phyloP scores from a whole-genome alignment of 2,329 filamentous ascomycete species.

The Hypoxylon sp. region DNA sequence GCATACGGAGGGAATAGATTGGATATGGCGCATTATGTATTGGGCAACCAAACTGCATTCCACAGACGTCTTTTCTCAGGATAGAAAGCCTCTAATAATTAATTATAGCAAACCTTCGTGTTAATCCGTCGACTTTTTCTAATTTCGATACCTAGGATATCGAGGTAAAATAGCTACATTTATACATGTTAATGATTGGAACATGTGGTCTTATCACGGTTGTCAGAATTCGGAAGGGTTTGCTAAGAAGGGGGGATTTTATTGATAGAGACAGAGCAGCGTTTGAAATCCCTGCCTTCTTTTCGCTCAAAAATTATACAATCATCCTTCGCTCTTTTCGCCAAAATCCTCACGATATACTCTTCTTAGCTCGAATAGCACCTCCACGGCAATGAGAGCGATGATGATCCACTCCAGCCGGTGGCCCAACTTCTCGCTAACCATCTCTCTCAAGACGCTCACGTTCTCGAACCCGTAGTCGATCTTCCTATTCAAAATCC shows the following conservation, averaged over 20 bases:
- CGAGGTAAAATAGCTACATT: too few species aligned
- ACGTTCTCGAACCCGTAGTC: constrained; percentile 98
- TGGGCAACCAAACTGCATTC: not conserved
- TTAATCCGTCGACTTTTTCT: not conserved
- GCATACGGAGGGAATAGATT: constrained; percentile 36
- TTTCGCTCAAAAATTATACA: not conserved
- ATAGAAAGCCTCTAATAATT: not conserved
- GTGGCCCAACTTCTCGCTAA: constrained; percentile 90
- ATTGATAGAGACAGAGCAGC: constrained; percentile 3
- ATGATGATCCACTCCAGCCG: constrained; percentile 97
- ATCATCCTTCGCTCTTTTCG: constrained; percentile 26
- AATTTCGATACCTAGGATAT: too few species aligned
- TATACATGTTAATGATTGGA: too few species aligned
- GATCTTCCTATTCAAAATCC: constrained; percentile 94
- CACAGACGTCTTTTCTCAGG: not conserved
- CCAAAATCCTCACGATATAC: constrained; percentile 46
- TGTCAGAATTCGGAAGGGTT: not conserved
- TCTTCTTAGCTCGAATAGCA: constrained; percentile 79
- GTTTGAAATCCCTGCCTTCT: constrained; percentile 2
- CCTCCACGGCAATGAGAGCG: constrained; percentile 89
- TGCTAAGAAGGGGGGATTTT: not conserved
- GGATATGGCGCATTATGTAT: constrained; percentile 9
- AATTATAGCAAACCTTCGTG: not conserved
- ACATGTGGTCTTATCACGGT: too few species aligned
- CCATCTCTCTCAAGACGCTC: constrained; percentile 84